These are phyloP conservation scores for Amanita exitialis DNA, from an alignment of 768 basidiomycete genomes.

Conservation along the genomic window DNA sequence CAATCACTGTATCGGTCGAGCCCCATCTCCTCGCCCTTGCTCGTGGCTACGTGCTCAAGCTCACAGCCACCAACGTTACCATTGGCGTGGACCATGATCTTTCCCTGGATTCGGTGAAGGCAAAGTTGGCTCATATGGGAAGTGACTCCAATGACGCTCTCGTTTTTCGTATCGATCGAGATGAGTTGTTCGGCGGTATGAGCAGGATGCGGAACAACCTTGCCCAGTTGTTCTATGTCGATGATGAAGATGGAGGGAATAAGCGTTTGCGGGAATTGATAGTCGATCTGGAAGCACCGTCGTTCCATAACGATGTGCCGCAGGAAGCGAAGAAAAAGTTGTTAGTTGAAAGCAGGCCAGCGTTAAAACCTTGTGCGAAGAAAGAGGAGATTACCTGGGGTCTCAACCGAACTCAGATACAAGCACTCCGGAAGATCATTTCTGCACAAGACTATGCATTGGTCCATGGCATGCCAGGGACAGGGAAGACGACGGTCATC, in stretches of 20 bases:
- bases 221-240: constrained; percentile 73
- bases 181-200: constrained; percentile 84
- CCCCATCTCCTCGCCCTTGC: too few species aligned
- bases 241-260: constrained; percentile 41
- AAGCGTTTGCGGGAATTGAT: constrained; percentile 56
- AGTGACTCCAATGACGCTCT: constrained; percentile 4
- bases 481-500: constrained; percentile 94
- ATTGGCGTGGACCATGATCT: too few species aligned
- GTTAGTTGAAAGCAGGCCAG: neutral
- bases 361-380: constrained; percentile 12
- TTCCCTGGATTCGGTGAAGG: too few species aligned
- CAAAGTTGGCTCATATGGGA: too few species aligned
- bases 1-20: too few species aligned
- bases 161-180: constrained; percentile 86
- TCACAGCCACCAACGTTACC: too few species aligned
- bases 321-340: constrained; percentile 1
- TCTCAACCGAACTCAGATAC: constrained; percentile 65
- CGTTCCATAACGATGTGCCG: constrained; percentile 28
- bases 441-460: constrained; percentile 83
- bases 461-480: constrained; percentile 96
- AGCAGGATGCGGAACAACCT: constrained; percentile 85
- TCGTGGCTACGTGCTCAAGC: too few species aligned
- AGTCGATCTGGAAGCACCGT: constrained; percentile 70
- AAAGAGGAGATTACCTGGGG: constrained; percentile 16
- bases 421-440: constrained; percentile 66